A percentile compares a stretch with the other conserved stretches of the same genome.
Evolutionary conservation across 768 basidiomycete species (phyloP).

Genomic region (Boletus tylopilopsis): DNA sequence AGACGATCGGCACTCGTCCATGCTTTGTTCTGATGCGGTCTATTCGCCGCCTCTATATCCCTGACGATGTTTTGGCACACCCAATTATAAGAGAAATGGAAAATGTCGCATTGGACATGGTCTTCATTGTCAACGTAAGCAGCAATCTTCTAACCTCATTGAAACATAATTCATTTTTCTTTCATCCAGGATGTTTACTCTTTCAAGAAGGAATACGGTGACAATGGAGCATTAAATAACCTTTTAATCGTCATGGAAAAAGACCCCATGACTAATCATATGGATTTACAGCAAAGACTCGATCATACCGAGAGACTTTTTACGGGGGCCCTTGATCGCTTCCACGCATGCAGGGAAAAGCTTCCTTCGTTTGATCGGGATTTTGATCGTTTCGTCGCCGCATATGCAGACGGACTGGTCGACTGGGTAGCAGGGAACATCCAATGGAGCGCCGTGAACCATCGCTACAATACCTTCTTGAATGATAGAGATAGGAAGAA

Average conservation of each 20-base stretch:
- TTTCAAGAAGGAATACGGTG: slow-evolving; percentile 28
- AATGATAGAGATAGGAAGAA: slow-evolving; percentile 21
- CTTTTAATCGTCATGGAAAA: slow-evolving; percentile 26
- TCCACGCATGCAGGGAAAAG: slow-evolving; percentile 16
- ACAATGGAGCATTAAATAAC: slow-evolving; percentile 29
- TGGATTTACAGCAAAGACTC: slow-evolving; percentile 24
- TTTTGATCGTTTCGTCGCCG: slow-evolving; percentile 15
- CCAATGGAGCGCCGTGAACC: slow-evolving; percentile 26
- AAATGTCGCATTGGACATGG: slow-evolving; percentile 24
- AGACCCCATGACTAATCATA: slow-evolving; percentile 20
- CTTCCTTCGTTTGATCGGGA: slow-evolving; percentile 18
- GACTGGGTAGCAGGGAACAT: slow-evolving; percentile 28
- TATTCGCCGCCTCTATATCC: slow-evolving; percentile 22
- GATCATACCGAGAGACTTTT: slow-evolving; percentile 21
- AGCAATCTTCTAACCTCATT: too few relatives aligned
- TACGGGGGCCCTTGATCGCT: slow-evolving; percentile 18
- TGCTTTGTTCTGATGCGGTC: slow-evolving; percentile 30
- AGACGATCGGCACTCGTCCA: slow-evolving; percentile 28
- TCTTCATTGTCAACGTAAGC: slow-evolving; percentile 25
- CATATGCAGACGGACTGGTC: slow-evolving; percentile 24
- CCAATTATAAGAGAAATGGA: slow-evolving; percentile 27
- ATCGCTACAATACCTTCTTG: slow-evolving; percentile 25
- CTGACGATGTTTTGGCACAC: slow-evolving; percentile 20
- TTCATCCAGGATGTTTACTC: slow-evolving; percentile 25
- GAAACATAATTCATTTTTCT: not conserved